A percentile compares a stretch with the other conserved stretches of the same genome.
phyloP scores from a whole-genome alignment of 1,284 basidiomycete species.

The Puccinia novopanici region DNA sequence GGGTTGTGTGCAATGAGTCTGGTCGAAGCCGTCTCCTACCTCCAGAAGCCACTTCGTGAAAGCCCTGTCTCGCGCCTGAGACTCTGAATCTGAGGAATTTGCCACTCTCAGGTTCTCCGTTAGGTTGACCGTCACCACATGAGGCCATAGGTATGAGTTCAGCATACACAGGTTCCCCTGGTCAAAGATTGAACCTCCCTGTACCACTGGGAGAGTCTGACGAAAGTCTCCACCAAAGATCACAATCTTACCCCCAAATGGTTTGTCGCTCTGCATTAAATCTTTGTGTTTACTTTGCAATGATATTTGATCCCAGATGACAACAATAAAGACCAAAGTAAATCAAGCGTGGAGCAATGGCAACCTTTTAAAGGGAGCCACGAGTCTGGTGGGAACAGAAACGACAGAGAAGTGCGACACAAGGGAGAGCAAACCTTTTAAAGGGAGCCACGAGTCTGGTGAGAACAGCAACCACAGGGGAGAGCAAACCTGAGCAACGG shows the following conservation, averaged over 20 bases:
- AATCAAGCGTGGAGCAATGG: too few species aligned
- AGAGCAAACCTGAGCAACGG: too few species aligned
- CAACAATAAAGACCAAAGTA: too few species aligned
- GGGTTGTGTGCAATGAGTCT: not conserved
- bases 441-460: too few species aligned
- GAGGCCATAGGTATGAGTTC: not conserved
- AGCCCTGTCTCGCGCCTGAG: not conserved
- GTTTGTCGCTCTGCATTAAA: not conserved
- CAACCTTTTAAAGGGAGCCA: too few species aligned
- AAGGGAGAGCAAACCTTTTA: too few species aligned
- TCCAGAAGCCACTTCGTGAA: not conserved
- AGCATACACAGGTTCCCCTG: not conserved
- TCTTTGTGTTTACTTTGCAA: not conserved
- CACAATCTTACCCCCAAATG: slow-evolving; percentile 3
- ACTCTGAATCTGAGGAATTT: not conserved
- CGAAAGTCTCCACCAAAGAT: not conserved
- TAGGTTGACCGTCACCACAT: not conserved
- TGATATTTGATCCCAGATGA: slow-evolving; percentile 18
- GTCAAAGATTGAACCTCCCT: not conserved
- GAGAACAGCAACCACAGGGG: too few species aligned
- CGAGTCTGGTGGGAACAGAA: too few species aligned
- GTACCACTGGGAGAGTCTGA: not conserved
- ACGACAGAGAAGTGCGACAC: too few species aligned
- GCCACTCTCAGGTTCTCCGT: not conserved
- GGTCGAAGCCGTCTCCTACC: not conserved